phyloP scores from a whole-genome alignment of 2,329 filamentous ascomycete genomes.

The Samsoniella hepiali region DNA sequence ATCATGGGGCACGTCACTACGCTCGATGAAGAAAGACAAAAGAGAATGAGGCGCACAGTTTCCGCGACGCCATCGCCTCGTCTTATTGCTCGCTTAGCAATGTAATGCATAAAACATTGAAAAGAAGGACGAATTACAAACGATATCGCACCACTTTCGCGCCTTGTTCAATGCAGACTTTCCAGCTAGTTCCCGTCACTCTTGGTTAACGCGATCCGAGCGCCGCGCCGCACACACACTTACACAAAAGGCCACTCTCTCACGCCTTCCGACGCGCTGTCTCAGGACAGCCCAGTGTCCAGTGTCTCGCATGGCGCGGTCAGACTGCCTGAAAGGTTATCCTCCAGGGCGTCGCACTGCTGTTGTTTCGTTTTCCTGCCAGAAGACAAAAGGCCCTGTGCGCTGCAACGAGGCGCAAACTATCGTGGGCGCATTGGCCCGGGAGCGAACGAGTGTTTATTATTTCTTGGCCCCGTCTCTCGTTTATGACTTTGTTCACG shows the following conservation, averaged over 20 bases:
- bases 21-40: not conserved
- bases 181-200: not conserved
- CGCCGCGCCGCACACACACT: not conserved
- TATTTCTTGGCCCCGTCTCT: not conserved
- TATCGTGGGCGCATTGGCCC: not conserved
- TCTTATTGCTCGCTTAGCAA: not conserved
- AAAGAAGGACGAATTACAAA: not conserved
- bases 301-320: slow-evolving; percentile 9
- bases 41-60: not conserved
- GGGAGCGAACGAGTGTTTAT: not conserved
- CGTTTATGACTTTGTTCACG: no score
- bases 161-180: not conserved
- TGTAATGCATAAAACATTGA: not conserved
- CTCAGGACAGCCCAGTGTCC: slow-evolving; percentile 1
- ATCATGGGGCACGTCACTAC: no score
- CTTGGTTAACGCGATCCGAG: not conserved
- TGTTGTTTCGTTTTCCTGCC: not conserved
- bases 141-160: not conserved
- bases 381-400: not conserved
- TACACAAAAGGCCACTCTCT: not conserved
- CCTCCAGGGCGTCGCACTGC: not conserved
- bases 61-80: not conserved
- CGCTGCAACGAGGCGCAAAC: not conserved
- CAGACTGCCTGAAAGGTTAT: not conserved
- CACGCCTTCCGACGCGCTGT: not conserved